Percentiles rank a stretch among this genome's conserved stretches.
phyloP scores from a whole-genome alignment of 495 filamentous ascomycete genomes.

The Rusavskia elegans region DNA sequence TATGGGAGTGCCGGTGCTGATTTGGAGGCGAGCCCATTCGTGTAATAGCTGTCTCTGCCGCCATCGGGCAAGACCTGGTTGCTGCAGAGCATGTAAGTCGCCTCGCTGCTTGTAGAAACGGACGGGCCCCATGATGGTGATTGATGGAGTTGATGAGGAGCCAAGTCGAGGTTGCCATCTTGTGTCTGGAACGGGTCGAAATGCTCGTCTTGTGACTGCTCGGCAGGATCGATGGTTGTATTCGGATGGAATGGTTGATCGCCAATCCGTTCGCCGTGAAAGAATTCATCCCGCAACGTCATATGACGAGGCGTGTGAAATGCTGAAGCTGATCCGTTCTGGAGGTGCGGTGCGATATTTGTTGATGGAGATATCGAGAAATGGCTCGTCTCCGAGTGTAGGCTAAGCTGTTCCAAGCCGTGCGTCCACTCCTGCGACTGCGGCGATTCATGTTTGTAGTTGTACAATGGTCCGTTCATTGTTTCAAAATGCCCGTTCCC shows the following conservation, averaged over 20 bases:
- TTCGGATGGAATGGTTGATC: background rate
- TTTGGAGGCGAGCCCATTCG: background rate
- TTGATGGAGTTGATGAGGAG: background rate
- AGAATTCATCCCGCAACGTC: background rate
- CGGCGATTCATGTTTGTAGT: constrained; percentile 5
- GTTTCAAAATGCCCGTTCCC: too few species aligned
- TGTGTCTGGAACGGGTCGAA: background rate
- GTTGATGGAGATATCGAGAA: background rate
- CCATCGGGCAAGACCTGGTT: constrained; percentile 3
- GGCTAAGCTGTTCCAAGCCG: constrained; percentile 12
- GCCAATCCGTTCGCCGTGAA: background rate
- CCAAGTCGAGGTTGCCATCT: background rate
- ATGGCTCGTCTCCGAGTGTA: constrained; percentile 1
- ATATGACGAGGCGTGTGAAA: background rate
- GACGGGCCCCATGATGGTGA: background rate
- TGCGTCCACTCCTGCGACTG: constrained; percentile 11
- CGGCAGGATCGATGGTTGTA: background rate
- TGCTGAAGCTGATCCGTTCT: background rate
- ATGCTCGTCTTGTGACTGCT: background rate
- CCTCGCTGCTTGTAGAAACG: background rate
- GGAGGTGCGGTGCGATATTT: background rate
- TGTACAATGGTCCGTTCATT: constrained; percentile 11
- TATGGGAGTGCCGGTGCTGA: background rate
- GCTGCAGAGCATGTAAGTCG: background rate
- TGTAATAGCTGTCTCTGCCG: constrained; percentile 1